Evolutionary conservation across 352 stramenopile genomes (phyloP), one percentile per base, ranked within the genome.

Genomic region (Pythium dissotocum): DNA sequence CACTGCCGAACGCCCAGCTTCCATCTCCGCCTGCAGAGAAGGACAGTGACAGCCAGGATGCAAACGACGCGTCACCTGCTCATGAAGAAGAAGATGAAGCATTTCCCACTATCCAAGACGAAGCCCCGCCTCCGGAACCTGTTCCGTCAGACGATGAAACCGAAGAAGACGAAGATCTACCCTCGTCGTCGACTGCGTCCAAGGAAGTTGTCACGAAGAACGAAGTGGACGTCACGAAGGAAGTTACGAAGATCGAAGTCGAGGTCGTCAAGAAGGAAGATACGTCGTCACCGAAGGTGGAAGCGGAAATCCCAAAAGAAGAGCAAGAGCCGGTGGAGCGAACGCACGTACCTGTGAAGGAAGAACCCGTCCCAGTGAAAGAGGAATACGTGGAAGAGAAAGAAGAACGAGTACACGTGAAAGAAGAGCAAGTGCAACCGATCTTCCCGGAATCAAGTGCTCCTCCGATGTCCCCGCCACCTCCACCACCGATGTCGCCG

Each of bases 401-500:
- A 14, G 36, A 16, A 44, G 36, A 44, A 12, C 7, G 16, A 5
- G 36, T 5, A 16, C 2, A 44, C 12, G 36, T 44, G 36, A 44
- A 44, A 44, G n/a, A 12, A 16, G 46, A 21, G 7, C 46, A 13
- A 32, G 46, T 53, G 46, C 30, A 4, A 4, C 4, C 46, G 7
- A 10, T 51, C 12, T 9, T 26, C 3, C 24, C 46, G 7, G 46
- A 53, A 12, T 38, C 58, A 33, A 18, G 44, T 4, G 54, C 69
- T 35, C 55, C 69, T 36, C 57, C 61, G 28, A 69, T 52, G 28
- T 76, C 70, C 30, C 63, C 64, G 2, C 55, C 58, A 36, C 77
- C 80, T 10, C 73, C 82, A 18, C 76, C 82, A 4, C 80, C 79
- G 48, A 78, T 82, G 14, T 76, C 85, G 35, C 86, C 84, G 33